Evolutionary conservation across 1,284 basidiomycete species (phyloP), one percentile per base, ranked within the genome.

Genomic region (Vanrija pseudolonga): DNA sequence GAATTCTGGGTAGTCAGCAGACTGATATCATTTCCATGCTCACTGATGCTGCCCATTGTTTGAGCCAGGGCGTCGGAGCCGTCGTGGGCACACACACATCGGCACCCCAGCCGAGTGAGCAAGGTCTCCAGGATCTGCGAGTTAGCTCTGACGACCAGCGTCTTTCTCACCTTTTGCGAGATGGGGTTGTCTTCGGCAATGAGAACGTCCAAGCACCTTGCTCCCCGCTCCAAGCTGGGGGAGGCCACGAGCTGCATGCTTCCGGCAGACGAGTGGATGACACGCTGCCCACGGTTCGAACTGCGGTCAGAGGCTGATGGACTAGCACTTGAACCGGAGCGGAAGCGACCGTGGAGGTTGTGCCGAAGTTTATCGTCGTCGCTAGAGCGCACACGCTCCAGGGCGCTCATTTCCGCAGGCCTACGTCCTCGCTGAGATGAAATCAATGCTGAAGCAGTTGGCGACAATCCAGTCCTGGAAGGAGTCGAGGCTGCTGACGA

Each of bases 171-270:
- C 61, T 93, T 95, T 51, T 88, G 90, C 0, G 90, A 93, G 65
- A 94, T 96, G 1, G 95, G 95, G 69, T 98, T 98, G 70, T 98
- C 93, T 72, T 98, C 96, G 0, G 94, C 96, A 45, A 99, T 82
- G 36, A 99, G 77, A 66, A 92, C 94, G 19, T 90, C 93, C 50
- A 98, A 85, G 0, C 54, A 26, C 11, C 49, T 45, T 0, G 41
- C 47, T 2, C 44, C 14, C 0, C 38, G 19, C 17, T 46, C 36
- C 7, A 22, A 45, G 26, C 45, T 47, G 7, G 51, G 32, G 0
- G 44, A 37, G 4, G 50, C 28, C 22, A 59, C 48, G 3, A 57
- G 26, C 5, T 57, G 56, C 11, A 47, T 22, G n/a, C 45, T 28
- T 42, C 47, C 37, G 6, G 38, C 14, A n/a, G 40, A 19, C 17